phyloP scores from a whole-genome alignment of 495 filamentous ascomycete genomes.

The Hyaloscypha hepaticicola region DNA sequence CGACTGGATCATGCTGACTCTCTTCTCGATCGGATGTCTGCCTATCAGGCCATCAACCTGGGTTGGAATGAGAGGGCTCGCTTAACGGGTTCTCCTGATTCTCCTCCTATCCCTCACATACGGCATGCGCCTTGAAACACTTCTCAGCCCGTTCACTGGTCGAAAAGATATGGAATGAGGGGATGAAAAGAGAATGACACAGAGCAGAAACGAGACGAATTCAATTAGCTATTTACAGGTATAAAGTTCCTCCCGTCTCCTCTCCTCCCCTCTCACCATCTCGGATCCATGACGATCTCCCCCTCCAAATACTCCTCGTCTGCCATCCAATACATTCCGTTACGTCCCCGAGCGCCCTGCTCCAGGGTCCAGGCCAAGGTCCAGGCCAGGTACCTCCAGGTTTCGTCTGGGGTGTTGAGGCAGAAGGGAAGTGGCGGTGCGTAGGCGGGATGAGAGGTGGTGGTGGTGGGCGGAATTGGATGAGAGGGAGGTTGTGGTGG shows the following conservation, averaged over 20 bases:
- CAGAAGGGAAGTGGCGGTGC: neutral
- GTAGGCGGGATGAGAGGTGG: neutral
- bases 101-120: no score
- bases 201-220: no score
- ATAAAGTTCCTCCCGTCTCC: no score
- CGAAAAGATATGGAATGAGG: no score
- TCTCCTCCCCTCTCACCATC: neutral
- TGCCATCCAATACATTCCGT: neutral
- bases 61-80: conserved; percentile 14
- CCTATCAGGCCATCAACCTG: conserved; percentile 21
- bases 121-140: no score
- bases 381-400: neutral
- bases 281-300: neutral
- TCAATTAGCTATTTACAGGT: neutral
- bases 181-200: no score
- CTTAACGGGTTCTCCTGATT: neutral
- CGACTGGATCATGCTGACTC: conserved; percentile 9
- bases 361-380: neutral
- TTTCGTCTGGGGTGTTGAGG: neutral
- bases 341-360: neutral
- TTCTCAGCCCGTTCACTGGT: no score
- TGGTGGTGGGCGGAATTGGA: no score
- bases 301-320: neutral
- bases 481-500: no score
- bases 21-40: conserved; percentile 19